phyloP scores from a whole-genome alignment of 768 basidiomycete species.

The Hypsizygus marmoreus region DNA sequence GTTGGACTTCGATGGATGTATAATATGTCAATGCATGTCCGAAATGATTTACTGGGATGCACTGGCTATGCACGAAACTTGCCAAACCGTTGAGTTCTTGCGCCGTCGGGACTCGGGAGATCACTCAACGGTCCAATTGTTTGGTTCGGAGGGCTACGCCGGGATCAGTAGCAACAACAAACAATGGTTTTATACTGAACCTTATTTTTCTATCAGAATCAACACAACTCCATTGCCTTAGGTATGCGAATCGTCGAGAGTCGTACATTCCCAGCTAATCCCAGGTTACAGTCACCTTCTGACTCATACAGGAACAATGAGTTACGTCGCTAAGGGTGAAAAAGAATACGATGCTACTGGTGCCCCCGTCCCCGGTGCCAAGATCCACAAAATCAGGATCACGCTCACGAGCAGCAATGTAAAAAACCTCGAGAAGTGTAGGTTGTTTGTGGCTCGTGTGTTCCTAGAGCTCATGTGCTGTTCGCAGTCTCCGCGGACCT shows the following conservation, averaged over 20 bases:
- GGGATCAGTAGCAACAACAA: too few species aligned
- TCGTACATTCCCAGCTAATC: conserved; percentile 9
- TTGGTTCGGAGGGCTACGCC: background rate
- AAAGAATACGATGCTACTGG: conserved; percentile 97
- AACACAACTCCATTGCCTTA: conserved; percentile 46
- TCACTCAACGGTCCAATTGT: too few species aligned
- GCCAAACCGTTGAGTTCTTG: too few species aligned
- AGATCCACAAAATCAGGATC: conserved; percentile 99
- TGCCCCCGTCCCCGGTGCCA: conserved; percentile 80
- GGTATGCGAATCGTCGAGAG: conserved; percentile 30
- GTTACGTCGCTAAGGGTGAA: conserved; percentile 98
- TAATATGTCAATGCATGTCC: too few species aligned
- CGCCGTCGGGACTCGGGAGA: too few species aligned
- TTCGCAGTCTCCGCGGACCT: conserved; percentile 87
- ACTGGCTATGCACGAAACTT: too few species aligned
- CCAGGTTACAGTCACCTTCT: conserved; percentile 69
- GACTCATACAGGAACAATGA: conserved; percentile 76
- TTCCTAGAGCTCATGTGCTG: background rate
- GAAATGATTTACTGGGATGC: too few species aligned
- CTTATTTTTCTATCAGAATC: conserved; percentile 38
- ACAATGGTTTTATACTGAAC: conserved; percentile 26
- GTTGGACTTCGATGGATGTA: too few species aligned
- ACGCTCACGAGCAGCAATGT: conserved; percentile 98
- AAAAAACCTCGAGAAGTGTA: conserved; percentile 98
- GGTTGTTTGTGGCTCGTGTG: conserved; percentile 19